phyloP scores from a whole-genome alignment of 305 asterid genomes.

The Solanum hybrid region DNA sequence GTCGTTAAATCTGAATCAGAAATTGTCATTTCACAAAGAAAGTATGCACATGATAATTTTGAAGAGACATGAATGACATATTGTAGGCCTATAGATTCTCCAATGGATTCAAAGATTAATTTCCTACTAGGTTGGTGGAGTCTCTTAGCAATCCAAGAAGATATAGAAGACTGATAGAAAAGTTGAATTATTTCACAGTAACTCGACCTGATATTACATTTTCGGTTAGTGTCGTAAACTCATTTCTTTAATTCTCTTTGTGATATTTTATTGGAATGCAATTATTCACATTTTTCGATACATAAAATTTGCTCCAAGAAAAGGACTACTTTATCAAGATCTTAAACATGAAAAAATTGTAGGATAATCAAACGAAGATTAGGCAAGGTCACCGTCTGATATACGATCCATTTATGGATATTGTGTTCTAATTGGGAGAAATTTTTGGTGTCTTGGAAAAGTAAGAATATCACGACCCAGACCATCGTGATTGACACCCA shows the following conservation, averaged over 20 bases:
- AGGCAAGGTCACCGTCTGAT: not conserved
- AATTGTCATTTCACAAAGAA: not conserved
- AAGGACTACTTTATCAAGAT: not conserved
- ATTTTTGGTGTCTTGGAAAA: not conserved
- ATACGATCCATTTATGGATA: not conserved
- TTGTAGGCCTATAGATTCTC: not conserved
- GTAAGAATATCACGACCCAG: not conserved
- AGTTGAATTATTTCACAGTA: not conserved
- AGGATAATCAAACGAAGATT: not conserved
- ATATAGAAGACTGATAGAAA: not conserved
- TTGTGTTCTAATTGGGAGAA: not conserved
- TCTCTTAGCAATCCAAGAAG: not conserved
- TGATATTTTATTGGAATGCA: not conserved
- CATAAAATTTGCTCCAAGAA: not conserved
- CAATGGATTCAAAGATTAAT: not conserved
- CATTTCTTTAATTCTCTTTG: not conserved
- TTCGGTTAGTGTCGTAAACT: not conserved
- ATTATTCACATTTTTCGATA: too few species aligned
- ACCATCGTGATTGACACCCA: too few species aligned
- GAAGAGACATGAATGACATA: not conserved
- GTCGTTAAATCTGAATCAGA: too few species aligned
- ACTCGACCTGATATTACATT: not conserved
- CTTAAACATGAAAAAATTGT: not conserved
- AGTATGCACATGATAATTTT: not conserved
- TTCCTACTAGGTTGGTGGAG: not conserved